Conservation (phyloP, 2,329 filamentous ascomycete genomes). For the Ustulina deusta region DNA sequence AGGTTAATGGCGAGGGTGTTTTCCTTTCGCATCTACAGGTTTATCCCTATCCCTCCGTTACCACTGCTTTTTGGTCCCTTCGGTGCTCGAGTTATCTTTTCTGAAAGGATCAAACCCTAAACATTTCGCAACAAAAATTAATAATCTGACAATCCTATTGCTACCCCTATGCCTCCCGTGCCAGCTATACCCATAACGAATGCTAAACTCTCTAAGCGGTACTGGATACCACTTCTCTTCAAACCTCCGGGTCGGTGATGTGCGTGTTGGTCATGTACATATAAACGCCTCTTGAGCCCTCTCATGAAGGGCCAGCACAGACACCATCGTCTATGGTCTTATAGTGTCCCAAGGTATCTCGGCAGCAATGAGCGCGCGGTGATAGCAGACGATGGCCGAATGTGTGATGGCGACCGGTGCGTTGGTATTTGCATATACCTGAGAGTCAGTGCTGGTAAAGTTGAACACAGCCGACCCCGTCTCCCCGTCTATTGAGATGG, state of each 20-base stretch:
- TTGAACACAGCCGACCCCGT: neutral
- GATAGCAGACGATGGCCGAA: neutral
- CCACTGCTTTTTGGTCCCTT: neutral
- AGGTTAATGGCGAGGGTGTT: neutral
- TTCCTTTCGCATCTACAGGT: neutral
- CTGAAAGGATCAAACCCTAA: neutral
- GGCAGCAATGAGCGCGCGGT: neutral
- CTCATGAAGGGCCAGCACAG: neutral
- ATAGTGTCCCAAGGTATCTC: slow-evolving; percentile 4
- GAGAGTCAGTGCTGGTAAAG: slow-evolving; percentile 1
- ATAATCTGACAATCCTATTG: neutral
- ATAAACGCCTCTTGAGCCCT: neutral
- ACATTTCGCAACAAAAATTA: neutral
- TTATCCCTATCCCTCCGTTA: neutral
- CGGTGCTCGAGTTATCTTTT: neutral
- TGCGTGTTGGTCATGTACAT: neutral
- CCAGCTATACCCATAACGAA: neutral
- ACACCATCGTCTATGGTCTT: neutral
- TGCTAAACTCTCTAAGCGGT: neutral
- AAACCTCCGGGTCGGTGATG: neutral
- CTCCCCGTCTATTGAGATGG: neutral
- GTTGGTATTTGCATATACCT: slow-evolving; percentile 2
- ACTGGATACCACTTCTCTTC: neutral
- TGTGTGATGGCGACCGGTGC: neutral
- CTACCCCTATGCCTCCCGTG: neutral